These are phyloP conservation scores for Hypoxylon sp. DNA, from an alignment of 2,329 filamentous ascomycete genomes.

Conservation along the genomic window DNA sequence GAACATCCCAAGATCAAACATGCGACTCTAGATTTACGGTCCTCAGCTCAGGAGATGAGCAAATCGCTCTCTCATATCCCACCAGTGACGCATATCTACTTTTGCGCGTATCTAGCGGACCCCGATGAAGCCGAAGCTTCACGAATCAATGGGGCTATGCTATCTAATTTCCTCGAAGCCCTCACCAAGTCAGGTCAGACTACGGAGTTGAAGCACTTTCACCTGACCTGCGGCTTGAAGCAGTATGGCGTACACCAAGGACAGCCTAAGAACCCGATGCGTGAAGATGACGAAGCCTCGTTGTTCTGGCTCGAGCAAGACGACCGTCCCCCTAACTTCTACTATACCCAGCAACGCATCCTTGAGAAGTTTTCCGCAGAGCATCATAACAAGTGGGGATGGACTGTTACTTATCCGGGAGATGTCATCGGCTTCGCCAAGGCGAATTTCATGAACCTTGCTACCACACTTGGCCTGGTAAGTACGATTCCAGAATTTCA, in stretches of 20 bases:
- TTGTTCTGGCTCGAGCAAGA: slow-evolving; percentile 57
- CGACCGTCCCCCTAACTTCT: slow-evolving; percentile 63
- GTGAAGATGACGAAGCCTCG: slow-evolving; percentile 59
- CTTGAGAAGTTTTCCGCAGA: slow-evolving; percentile 50
- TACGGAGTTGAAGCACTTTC: slow-evolving; percentile 61
- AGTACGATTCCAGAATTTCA: background rate
- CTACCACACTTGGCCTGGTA: slow-evolving; percentile 56
- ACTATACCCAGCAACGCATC: slow-evolving; percentile 65
- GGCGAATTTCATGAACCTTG: slow-evolving; percentile 60
- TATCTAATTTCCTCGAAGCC: slow-evolving; percentile 63
- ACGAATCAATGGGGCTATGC: slow-evolving; percentile 58
- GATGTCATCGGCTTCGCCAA: slow-evolving; percentile 55
- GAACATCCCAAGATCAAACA: slow-evolving; percentile 41
- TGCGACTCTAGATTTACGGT: slow-evolving; percentile 42
- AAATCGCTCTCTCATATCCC: slow-evolving; percentile 41
- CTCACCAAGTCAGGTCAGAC: slow-evolving; percentile 60
- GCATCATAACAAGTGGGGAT: slow-evolving; percentile 43
- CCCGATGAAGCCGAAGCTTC: slow-evolving; percentile 41
- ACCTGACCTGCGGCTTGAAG: slow-evolving; percentile 65
- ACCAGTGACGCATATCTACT: slow-evolving; percentile 44
- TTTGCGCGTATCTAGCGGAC: slow-evolving; percentile 43
- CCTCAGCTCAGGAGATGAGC: slow-evolving; percentile 38
- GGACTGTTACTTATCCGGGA: slow-evolving; percentile 55
- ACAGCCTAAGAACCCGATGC: slow-evolving; percentile 62
- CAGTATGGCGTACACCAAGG: slow-evolving; percentile 69